Conservation (phyloP, 164 flowering plant species). For the Cinnamomum micranthum region DNA sequence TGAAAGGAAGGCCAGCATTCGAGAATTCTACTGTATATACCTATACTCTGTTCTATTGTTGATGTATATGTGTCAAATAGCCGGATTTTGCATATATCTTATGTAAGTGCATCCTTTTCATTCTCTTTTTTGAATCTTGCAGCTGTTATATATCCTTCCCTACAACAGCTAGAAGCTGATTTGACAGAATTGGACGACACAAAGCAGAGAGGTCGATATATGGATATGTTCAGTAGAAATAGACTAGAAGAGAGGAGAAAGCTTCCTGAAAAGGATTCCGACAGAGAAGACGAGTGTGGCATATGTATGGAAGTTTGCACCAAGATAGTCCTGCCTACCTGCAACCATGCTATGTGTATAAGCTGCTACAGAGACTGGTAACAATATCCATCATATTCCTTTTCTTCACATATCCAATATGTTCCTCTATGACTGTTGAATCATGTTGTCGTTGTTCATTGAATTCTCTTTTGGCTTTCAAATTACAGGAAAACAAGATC, state of each 20-base stretch:
- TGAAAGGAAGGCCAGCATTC: conserved; percentile 19
- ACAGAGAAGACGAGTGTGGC: conserved; percentile 89
- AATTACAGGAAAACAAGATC: conserved; percentile 76
- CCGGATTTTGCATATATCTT: background rate
- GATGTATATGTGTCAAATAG: background rate
- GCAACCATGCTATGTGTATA: conserved; percentile 93
- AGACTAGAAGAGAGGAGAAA: conserved; percentile 31
- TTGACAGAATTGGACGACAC: conserved; percentile 33
- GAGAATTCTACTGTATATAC: conserved; percentile 13
- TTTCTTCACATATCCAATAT: background rate
- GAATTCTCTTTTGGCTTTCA: conserved; percentile 1
- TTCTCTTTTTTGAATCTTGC: conserved; percentile 13
- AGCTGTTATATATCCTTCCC: conserved; percentile 85
- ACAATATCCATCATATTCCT: background rate
- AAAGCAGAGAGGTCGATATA: conserved; percentile 17
- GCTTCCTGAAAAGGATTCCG: conserved; percentile 40
- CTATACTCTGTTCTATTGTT: background rate
- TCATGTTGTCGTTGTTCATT: background rate
- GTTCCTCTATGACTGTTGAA: background rate
- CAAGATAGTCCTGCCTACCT: conserved; percentile 86
- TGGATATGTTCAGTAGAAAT: conserved; percentile 32
- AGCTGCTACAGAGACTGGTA: conserved; percentile 92
- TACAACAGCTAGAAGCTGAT: conserved; percentile 65
- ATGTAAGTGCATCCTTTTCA: background rate
- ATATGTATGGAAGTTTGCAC: conserved; percentile 77